These are phyloP conservation scores for Lactarius akahatsu DNA, from an alignment of 768 basidiomycete species.

Conservation along the genomic window DNA sequence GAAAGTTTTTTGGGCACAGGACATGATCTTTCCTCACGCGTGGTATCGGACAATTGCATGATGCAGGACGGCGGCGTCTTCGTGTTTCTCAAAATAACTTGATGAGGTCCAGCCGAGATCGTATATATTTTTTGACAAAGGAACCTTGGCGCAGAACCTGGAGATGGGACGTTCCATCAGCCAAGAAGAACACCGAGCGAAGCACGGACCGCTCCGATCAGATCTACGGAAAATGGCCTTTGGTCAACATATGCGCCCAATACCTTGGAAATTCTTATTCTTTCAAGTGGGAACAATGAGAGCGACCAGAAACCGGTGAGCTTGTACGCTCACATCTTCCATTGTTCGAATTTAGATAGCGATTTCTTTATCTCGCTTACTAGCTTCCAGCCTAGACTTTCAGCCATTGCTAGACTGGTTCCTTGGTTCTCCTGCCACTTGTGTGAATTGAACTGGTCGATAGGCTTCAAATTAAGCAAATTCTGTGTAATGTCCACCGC, in stretches of 20 bases:
- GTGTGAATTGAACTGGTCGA: constrained; percentile 19
- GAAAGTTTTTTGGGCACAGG: neutral
- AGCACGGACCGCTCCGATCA: constrained; percentile 52
- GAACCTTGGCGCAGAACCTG: constrained; percentile 58
- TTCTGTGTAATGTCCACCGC: constrained; percentile 14
- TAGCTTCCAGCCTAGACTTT: constrained; percentile 22
- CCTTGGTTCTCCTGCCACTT: constrained; percentile 21
- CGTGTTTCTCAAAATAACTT: constrained; percentile 41
- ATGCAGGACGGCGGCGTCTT: constrained; percentile 44
- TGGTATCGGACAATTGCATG: constrained; percentile 59
- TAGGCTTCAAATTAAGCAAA: constrained; percentile 18
- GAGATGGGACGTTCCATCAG: neutral
- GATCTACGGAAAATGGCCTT: constrained; percentile 54
- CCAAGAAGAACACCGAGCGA: neutral
- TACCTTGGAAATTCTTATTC: constrained; percentile 45
- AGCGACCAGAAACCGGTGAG: neutral
- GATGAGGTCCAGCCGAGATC: constrained; percentile 51
- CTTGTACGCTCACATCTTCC: constrained; percentile 12
- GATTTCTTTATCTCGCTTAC: constrained; percentile 17
- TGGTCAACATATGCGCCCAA: constrained; percentile 53
- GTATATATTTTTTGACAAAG: constrained; percentile 55
- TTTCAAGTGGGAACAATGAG: constrained; percentile 27
- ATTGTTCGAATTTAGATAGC: neutral
- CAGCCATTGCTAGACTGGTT: constrained; percentile 20
- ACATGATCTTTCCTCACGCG: constrained; percentile 40